Base-by-base conservation (phyloP, 2,329 filamentous ascomycete genomes). In the Rutstroemia sp. region DNA sequence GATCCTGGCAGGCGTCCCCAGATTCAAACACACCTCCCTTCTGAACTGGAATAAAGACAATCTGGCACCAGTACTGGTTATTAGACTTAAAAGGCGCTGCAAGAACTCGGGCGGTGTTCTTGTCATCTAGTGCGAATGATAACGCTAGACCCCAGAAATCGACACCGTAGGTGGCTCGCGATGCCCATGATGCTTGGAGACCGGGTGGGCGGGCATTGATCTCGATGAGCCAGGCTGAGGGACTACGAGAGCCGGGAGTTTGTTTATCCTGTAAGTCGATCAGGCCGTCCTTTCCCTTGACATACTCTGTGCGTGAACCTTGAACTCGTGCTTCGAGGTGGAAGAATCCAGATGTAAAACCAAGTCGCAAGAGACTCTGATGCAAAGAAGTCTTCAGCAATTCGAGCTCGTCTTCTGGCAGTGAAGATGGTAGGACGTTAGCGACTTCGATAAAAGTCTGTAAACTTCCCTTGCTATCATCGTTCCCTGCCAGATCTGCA, bases 311-410 rank as follows among this genome's bases (percentile, higher is more conserved):
- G 8, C 16, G 21, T 5, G 67, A 69, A 46, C 63, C 57, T 27
- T 59, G 10, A 2, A 69, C 54, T 12, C 68, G 66, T 9, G 65
- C 68, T 62, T 70, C 67, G 14, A 63, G 23, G 52, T 70, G 68
- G 50, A 64, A 69, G 18, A 69, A 50, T 3, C 68, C 68, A 30
- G 25, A 48, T 5, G 48, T 34, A 46, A 70, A 66, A 4, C 68
- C 67, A 9, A 67, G 34, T 16, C 56, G 27, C 1, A 65, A 54
- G 2, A 70, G 52, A 41, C 42, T 61, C n/a, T 62, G 27, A 34
- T 58, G 56, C n/a, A 70, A 38, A 7, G 54, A 50, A 1, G 59
- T 45, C 18, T 47, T 30, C 7, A 67, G 16, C 4, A 63, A 21
- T 16, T 57, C 51, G 12, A 51, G 39, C 45, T 70, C 68, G 8